A percentile compares a stretch with the other conserved stretches of the same genome.
phyloP scores from a whole-genome alignment of 1,284 basidiomycete species.

The Marasmius oreades region DNA sequence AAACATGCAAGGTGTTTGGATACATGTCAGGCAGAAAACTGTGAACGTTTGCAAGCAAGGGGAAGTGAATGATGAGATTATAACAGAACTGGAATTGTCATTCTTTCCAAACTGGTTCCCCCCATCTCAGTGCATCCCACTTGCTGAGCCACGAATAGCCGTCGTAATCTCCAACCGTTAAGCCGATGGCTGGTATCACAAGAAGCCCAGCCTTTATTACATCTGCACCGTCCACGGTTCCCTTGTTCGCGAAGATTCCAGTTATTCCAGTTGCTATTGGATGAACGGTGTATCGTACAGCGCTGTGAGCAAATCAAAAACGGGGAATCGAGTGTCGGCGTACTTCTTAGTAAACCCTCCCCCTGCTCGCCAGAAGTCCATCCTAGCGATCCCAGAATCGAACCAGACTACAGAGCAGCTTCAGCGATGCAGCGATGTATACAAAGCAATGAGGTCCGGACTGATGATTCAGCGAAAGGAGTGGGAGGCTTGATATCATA shows the following conservation, averaged over 20 bases:
- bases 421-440: too few relatives aligned
- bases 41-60: too few relatives aligned
- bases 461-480: neutral
- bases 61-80: too few relatives aligned
- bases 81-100: too few relatives aligned
- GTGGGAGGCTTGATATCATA: conserved; percentile 37
- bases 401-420: conserved; percentile 75
- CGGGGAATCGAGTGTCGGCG: conserved; percentile 72
- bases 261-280: too few relatives aligned
- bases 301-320: conserved; percentile 76
- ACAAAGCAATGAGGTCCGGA: neutral
- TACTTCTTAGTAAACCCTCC: too few relatives aligned
- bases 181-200: neutral
- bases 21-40: too few relatives aligned
- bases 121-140: conserved; percentile 31
- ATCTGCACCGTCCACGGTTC: conserved; percentile 49
- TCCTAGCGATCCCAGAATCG: conserved; percentile 83
- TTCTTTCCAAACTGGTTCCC: neutral
- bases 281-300: conserved; percentile 87
- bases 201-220: conserved; percentile 45
- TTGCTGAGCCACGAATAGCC: conserved; percentile 48
- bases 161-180: conserved; percentile 37
- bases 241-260: conserved; percentile 65
- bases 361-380: conserved; percentile 79
- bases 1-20: too few relatives aligned